Evolutionary conservation across 768 basidiomycete species (phyloP).

Genomic region (Auriscalpium orientale): DNA sequence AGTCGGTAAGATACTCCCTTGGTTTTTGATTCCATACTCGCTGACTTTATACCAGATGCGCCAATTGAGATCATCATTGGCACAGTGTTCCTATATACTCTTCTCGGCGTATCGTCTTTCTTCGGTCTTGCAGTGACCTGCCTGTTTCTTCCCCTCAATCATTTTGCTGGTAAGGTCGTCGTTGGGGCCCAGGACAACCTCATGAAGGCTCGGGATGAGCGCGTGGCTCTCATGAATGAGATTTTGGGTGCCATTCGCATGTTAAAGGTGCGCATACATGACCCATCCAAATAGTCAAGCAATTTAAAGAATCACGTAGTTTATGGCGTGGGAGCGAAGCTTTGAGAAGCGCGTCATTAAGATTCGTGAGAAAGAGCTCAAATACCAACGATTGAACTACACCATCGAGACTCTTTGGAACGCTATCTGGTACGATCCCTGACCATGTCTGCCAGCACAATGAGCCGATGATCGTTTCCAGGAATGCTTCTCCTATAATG

Average conservation of each 20-base stretch:
- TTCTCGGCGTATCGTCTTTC: slow-evolving; percentile 75
- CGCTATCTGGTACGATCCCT: slow-evolving; percentile 39
- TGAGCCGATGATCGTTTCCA: slow-evolving; percentile 5
- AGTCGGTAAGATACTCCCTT: slow-evolving; percentile 40
- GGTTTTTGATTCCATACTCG: neutral
- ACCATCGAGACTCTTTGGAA: slow-evolving; percentile 68
- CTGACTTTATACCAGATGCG: slow-evolving; percentile 43
- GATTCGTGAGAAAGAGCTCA: slow-evolving; percentile 74
- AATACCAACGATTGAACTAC: slow-evolving; percentile 82
- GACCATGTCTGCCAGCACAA: neutral
- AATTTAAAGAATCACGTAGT: slow-evolving; percentile 32
- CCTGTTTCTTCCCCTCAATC: slow-evolving; percentile 64
- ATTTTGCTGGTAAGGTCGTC: slow-evolving; percentile 75
- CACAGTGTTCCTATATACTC: slow-evolving; percentile 63
- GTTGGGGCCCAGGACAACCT: slow-evolving; percentile 74
- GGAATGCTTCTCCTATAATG: slow-evolving; percentile 39
- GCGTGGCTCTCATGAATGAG: slow-evolving; percentile 91
- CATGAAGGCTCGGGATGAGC: slow-evolving; percentile 89
- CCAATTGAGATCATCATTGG: slow-evolving; percentile 76
- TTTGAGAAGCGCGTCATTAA: slow-evolving; percentile 71
- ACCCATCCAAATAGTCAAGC: neutral
- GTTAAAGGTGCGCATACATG: slow-evolving; percentile 50
- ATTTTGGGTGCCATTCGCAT: slow-evolving; percentile 84
- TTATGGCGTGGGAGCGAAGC: slow-evolving; percentile 93
- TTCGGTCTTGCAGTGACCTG: slow-evolving; percentile 72